Conservation (phyloP, 2,329 filamentous ascomycete genomes). For the Diplocarpon rosae region DNA sequence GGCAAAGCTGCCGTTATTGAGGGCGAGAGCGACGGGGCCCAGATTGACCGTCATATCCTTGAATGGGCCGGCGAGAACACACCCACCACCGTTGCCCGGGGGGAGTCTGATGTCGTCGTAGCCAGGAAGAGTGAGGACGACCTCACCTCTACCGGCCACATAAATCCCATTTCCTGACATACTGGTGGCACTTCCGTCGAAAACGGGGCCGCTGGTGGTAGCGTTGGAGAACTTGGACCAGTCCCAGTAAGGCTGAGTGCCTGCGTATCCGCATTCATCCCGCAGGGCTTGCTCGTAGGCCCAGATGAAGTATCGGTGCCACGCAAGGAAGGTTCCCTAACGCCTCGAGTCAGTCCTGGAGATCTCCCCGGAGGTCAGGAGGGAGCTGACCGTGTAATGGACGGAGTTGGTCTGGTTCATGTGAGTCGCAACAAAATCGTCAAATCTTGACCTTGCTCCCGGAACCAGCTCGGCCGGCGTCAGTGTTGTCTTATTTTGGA, state of each 20-base stretch:
- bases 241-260: constrained; percentile 32
- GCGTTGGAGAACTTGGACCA: constrained; percentile 37
- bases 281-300: constrained; percentile 32
- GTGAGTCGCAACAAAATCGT: constrained; percentile 30
- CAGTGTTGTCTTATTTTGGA: constrained; percentile 25
- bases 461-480: constrained; percentile 21
- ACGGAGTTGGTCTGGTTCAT: constrained; percentile 24
- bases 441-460: constrained; percentile 22
- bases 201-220: constrained; percentile 36
- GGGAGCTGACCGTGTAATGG: not conserved
- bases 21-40: no score
- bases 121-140: no score
- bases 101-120: no score
- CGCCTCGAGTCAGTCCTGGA: not conserved
- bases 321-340: constrained; percentile 29
- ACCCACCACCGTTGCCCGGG: no score
- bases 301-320: constrained; percentile 33
- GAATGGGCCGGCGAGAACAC: no score
- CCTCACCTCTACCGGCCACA: no score
- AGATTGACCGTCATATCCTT: no score
- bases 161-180: no score
- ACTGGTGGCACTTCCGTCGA: constrained; percentile 35
- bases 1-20: no score
- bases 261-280: constrained; percentile 33
- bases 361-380: not conserved